Conservation (phyloP, 1,139 yeast species). For the Geotrichum restrictum region DNA sequence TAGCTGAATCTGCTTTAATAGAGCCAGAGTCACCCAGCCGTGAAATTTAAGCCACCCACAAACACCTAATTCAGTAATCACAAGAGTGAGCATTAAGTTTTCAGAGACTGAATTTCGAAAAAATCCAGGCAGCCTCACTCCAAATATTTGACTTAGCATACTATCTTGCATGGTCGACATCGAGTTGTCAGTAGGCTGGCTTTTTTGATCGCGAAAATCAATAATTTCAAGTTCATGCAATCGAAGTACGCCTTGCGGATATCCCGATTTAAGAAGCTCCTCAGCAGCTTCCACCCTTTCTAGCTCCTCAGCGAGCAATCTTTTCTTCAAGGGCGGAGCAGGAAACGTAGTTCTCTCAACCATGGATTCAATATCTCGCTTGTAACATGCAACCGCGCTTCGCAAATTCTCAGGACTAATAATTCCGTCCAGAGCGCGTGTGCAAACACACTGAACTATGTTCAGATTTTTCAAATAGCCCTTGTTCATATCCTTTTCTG, state of each 20-base stretch:
- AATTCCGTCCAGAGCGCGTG: neutral
- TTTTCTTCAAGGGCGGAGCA: neutral
- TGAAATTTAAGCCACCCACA: conserved; percentile 17
- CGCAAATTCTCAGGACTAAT: neutral
- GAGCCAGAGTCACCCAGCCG: conserved; percentile 15
- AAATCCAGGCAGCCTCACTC: conserved; percentile 8
- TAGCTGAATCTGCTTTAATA: conserved; percentile 8
- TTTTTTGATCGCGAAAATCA: neutral
- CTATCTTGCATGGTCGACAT: too few species aligned
- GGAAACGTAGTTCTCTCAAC: conserved; percentile 9
- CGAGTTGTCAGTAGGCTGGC: too few species aligned
- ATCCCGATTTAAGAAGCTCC: neutral
- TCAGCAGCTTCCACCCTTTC: conserved; percentile 1
- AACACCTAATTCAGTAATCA: conserved; percentile 15
- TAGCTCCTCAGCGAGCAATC: conserved; percentile 12
- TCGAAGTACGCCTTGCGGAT: conserved; percentile 7
- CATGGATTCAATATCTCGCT: conserved; percentile 5
- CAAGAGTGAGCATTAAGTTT: conserved; percentile 15
- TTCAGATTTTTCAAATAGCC: conserved; percentile 5
- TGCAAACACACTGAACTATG: conserved; percentile 13
- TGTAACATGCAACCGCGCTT: conserved; percentile 1
- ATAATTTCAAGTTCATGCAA: neutral
- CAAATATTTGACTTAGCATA: conserved; percentile 1
- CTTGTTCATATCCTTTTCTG: neutral
- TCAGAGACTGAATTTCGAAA: conserved; percentile 12